Evolutionary conservation across 768 basidiomycete species (phyloP).

Genomic region (Lentinula sp.): DNA sequence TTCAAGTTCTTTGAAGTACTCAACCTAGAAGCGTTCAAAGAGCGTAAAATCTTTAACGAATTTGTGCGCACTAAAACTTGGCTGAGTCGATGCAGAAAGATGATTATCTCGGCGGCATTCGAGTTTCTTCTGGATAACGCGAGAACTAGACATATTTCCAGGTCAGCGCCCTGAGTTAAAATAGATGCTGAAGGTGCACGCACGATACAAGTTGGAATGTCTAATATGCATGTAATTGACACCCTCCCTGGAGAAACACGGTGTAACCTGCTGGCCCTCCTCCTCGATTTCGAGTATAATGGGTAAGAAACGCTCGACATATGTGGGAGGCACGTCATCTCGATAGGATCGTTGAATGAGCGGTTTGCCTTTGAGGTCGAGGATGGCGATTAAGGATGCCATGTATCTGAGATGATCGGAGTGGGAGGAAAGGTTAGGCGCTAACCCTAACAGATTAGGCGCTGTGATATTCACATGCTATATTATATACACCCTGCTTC

Average conservation of each 20-base stretch:
- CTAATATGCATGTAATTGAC: slow-evolving; percentile 99
- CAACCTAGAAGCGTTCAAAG: slow-evolving; percentile 31
- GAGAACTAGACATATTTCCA: slow-evolving; percentile 54
- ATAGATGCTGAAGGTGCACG: slow-evolving; percentile 22
- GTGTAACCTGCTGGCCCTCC: slow-evolving; percentile 92
- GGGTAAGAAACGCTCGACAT: slow-evolving; percentile 91
- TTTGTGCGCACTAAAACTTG: slow-evolving; percentile 56
- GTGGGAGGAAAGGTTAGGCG: neutral
- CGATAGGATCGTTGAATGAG: slow-evolving; percentile 95
- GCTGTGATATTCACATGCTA: neutral
- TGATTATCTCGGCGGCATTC: slow-evolving; percentile 93
- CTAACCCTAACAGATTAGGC: neutral
- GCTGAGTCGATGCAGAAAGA: slow-evolving; percentile 91
- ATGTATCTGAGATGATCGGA: slow-evolving; percentile 20
- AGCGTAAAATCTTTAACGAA: neutral
- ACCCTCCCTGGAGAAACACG: slow-evolving; percentile 92
- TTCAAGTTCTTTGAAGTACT: slow-evolving; percentile 99
- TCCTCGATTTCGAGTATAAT: slow-evolving; percentile 94
- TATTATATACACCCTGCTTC: neutral
- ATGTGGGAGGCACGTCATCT: slow-evolving; percentile 87
- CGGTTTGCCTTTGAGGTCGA: slow-evolving; percentile 98
- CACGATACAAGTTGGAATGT: slow-evolving; percentile 95
- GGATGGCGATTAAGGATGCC: slow-evolving; percentile 79
- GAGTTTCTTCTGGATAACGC: slow-evolving; percentile 94
- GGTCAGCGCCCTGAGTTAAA: neutral